Base-by-base conservation (phyloP, 441 rosid species). In the Raphanus hybrid region DNA sequence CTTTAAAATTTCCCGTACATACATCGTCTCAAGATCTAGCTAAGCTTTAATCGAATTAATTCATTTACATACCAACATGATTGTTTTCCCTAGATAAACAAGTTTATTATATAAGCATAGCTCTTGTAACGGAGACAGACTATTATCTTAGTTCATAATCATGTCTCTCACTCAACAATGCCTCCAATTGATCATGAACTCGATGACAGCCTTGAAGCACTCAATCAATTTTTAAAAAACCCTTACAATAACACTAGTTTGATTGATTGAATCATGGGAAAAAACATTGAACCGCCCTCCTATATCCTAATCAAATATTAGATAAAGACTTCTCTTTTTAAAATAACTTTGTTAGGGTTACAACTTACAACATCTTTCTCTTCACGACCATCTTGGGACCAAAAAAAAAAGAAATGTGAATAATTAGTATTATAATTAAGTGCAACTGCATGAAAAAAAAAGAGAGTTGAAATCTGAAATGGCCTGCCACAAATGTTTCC, bases 1-100 rank as follows among this genome's bases (percentile, higher is more conserved):
- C 64, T 60, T 67, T 15, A 65, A 52, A 65, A 61, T 78, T 67
- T 27, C 74, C 81, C 81, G 78, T 78, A 78, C 81, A 66, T 58
- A 58, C 67, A 65, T 34, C 63, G 63, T 67, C 77, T 68, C 65
- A 3, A 23, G 26, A 23, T 23, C 1, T 35, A 9, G 59, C 39
- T 60, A 48, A 45, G 43, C 29, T 32, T 23, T 48, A 32, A 61
- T 32, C 11, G 61, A 8, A 57, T 57, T 57, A 8, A 57, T 57
- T 55, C 61, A 6, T n/a, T n/a, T 34, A 8, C 50, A 32, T 8
- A 27, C 54, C 37, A 34, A 23, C 18, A 63, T 69, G 34, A 16
- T 11, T 4, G 3, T 8, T 16, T 26, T 16, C 8, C 43, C 34
- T 64, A 3, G 55, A 34, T 71, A 71, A 77, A 70, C 71, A 71